Evolutionary conservation across 2,329 filamentous ascomycete species (phyloP).

Genomic region (Scedosporium aurantiacum): DNA sequence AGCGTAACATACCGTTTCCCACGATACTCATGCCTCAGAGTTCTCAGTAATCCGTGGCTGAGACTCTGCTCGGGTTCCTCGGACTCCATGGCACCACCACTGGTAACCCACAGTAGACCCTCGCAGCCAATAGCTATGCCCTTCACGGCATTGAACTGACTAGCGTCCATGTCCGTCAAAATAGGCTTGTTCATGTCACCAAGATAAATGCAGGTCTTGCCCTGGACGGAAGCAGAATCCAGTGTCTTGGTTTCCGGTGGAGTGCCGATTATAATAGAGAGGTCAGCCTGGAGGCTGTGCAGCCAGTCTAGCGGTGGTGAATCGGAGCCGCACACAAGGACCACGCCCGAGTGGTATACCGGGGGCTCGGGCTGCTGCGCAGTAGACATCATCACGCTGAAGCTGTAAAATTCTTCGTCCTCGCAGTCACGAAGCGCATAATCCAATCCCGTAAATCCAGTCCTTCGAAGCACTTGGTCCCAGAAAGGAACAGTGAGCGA

Average conservation of each 20-base stretch:
- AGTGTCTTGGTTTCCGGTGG: too few species aligned
- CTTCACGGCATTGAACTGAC: background rate
- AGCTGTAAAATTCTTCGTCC: background rate
- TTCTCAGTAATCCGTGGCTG: background rate
- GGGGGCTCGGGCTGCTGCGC: background rate
- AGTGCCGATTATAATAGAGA: too few species aligned
- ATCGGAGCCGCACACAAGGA: background rate
- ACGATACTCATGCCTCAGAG: background rate
- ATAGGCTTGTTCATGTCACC: background rate
- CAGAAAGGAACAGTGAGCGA: background rate
- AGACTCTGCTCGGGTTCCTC: background rate
- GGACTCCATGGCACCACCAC: background rate
- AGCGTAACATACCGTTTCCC: background rate
- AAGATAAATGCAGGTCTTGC: background rate
- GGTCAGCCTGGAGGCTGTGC: background rate
- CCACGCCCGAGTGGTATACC: background rate
- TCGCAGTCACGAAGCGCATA: background rate
- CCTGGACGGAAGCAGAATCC: background rate
- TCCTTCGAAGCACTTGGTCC: background rate
- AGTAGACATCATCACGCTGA: slow-evolving; percentile 4
- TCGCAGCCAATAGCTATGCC: background rate
- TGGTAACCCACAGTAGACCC: background rate
- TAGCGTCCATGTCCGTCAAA: background rate
- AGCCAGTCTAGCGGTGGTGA: background rate
- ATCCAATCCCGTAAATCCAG: slow-evolving; percentile 2